Conservation (phyloP, 768 basidiomycete species). For the Russula griseocarnosa region DNA sequence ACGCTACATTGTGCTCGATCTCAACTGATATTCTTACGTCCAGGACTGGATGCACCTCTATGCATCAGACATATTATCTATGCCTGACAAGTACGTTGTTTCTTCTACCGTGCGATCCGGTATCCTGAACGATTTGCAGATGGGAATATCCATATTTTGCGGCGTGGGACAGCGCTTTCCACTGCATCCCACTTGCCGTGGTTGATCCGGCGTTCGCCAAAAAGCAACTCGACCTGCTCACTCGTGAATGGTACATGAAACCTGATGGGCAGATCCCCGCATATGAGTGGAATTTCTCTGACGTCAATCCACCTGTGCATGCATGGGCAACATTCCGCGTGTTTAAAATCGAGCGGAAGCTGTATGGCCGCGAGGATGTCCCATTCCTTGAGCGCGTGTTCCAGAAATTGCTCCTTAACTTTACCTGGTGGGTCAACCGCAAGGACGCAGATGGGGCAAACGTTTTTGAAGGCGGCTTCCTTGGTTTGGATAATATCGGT, state of each 20-base stretch:
- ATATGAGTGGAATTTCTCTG: slow-evolving; percentile 99
- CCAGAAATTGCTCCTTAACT: slow-evolving; percentile 94
- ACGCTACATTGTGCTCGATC: slow-evolving; percentile 1
- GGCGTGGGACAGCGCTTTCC: slow-evolving; percentile 98
- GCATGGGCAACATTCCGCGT: slow-evolving; percentile 99
- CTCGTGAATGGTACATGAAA: slow-evolving; percentile 99
- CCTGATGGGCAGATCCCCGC: slow-evolving; percentile 98
- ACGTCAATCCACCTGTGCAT: slow-evolving; percentile 98
- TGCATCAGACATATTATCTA: slow-evolving; percentile 92
- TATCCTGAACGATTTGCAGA: slow-evolving; percentile 37
- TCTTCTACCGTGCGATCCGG: background rate
- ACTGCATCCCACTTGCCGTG: slow-evolving; percentile 95
- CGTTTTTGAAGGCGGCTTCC: slow-evolving; percentile 97
- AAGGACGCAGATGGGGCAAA: slow-evolving; percentile 94
- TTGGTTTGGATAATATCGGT: slow-evolving; percentile 97
- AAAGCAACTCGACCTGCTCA: slow-evolving; percentile 93
- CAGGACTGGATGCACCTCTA: slow-evolving; percentile 96
- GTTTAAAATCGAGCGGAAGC: slow-evolving; percentile 98
- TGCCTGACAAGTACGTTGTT: slow-evolving; percentile 88
- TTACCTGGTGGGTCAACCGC: slow-evolving; percentile 99
- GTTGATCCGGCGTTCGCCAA: slow-evolving; percentile 96
- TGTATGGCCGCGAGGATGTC: slow-evolving; percentile 86
- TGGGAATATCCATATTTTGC: slow-evolving; percentile 99
- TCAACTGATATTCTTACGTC: background rate
- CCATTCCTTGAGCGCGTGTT: slow-evolving; percentile 95